phyloP scores from a whole-genome alignment of 371 early-diverging fungal genomes.

The Polyrhizophydium stewartii region DNA sequence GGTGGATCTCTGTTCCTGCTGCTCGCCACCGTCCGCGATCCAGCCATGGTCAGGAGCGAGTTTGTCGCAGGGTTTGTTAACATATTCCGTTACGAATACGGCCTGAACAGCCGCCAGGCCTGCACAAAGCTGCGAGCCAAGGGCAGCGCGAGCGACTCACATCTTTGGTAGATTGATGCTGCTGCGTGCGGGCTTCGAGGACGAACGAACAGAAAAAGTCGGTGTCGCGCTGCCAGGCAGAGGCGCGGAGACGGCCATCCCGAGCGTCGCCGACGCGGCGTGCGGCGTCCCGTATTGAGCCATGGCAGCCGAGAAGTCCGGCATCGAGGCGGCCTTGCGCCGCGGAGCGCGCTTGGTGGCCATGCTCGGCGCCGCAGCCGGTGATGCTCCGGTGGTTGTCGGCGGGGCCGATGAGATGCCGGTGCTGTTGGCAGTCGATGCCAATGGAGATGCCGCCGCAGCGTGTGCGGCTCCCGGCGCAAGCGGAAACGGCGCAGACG shows the following conservation, averaged over 20 bases:
- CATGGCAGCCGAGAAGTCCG: not conserved
- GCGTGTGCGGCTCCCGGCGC: too few species aligned
- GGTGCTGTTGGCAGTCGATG: too few species aligned
- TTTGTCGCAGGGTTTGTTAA: not conserved
- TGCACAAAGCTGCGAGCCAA: too few species aligned
- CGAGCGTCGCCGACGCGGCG: not conserved
- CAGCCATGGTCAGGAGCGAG: not conserved
- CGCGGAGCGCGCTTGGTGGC: too few species aligned
- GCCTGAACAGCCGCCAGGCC: not conserved
- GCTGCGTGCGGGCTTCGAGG: not conserved
- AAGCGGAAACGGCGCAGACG: too few species aligned
- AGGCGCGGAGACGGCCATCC: not conserved
- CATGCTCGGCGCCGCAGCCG: too few species aligned
- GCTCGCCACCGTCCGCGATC: too few species aligned
- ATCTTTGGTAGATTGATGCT: conserved; percentile 13
- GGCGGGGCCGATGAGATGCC: too few species aligned
- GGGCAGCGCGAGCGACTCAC: conserved; percentile 1
- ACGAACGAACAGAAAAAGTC: not conserved
- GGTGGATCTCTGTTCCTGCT: not conserved
- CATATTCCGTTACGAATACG: not conserved
- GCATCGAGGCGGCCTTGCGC: conserved; percentile 6
- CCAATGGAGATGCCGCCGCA: too few species aligned
- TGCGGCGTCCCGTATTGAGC: not conserved
- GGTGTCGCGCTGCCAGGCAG: not conserved
- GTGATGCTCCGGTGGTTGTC: too few species aligned